These are phyloP conservation scores for Marvania coccoides DNA, from an alignment of 139 green algal genomes.

Conservation along the genomic window DNA sequence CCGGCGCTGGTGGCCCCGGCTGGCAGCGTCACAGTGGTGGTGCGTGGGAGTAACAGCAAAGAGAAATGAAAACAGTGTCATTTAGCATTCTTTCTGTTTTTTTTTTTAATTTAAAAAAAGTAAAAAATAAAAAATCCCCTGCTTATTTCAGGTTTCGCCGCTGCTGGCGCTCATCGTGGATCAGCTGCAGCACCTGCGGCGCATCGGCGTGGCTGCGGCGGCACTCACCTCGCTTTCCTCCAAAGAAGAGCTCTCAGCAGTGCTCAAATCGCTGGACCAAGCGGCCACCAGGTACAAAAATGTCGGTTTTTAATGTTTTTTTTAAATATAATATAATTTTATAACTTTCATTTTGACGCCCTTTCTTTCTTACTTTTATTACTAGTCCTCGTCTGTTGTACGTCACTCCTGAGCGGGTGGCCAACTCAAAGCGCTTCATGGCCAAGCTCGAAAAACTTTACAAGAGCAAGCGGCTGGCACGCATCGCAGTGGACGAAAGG, in stretches of 20 bases:
- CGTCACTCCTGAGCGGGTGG: conserved; percentile 34
- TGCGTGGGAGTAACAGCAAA: too few species aligned
- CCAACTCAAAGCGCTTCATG: conserved; percentile 36
- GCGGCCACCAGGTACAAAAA: background rate
- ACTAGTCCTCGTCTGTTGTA: conserved; percentile 27
- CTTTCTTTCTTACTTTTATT: too few species aligned
- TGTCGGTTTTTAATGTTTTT: too few species aligned
- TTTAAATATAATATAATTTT: too few species aligned
- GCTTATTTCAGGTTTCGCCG: too few species aligned
- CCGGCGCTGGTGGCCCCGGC: conserved; percentile 40
- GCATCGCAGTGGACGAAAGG: conserved; percentile 88
- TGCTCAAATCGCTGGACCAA: background rate
- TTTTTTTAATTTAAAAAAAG: too few species aligned
- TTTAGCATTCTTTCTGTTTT: too few species aligned
- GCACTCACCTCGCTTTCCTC: conserved; percentile 47
- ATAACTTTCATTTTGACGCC: too few species aligned
- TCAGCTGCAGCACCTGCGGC: conserved; percentile 30
- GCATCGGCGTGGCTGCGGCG: conserved; percentile 24
- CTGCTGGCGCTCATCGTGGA: background rate
- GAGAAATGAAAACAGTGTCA: too few species aligned
- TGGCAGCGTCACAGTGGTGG: conserved; percentile 48
- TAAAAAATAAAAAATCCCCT: too few species aligned
- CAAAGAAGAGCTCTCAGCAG: conserved; percentile 40
- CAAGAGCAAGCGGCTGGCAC: conserved; percentile 38
- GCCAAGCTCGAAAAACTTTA: conserved; percentile 53